These are phyloP conservation scores for Lasiodiplodia sp. DNA, from an alignment of 2,329 filamentous ascomycete genomes.

Conservation along the genomic window DNA sequence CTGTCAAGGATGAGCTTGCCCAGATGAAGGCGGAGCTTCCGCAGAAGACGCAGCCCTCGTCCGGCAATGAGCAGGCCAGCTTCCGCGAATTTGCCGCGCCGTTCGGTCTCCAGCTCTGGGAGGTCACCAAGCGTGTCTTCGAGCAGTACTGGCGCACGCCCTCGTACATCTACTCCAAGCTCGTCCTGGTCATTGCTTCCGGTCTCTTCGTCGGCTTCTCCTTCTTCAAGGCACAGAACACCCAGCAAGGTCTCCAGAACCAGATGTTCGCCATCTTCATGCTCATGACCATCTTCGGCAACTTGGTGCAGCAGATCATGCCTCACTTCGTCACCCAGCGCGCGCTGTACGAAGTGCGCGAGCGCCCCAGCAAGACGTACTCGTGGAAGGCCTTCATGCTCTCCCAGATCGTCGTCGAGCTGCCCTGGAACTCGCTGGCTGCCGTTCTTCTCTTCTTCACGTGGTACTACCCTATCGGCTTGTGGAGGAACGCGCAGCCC, in stretches of 20 bases:
- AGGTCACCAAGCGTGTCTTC: constrained; percentile 78
- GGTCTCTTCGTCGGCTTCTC: constrained; percentile 80
- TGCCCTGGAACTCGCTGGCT: constrained; percentile 79
- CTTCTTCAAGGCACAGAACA: constrained; percentile 74
- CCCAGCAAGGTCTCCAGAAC: constrained; percentile 78
- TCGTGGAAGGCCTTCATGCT: constrained; percentile 83
- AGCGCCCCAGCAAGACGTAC: constrained; percentile 81
- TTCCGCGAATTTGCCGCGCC: constrained; percentile 84
- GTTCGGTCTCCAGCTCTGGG: constrained; percentile 70
- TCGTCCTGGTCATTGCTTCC: constrained; percentile 68
- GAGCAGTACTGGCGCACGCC: constrained; percentile 93
- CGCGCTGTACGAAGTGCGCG: constrained; percentile 81
- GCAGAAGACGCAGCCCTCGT: constrained; percentile 45
- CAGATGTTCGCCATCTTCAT: constrained; percentile 84
- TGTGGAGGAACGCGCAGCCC: constrained; percentile 70
- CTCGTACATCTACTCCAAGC: constrained; percentile 87
- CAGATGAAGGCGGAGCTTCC: constrained; percentile 52
- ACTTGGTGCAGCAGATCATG: constrained; percentile 78
- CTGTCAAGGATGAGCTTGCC: constrained; percentile 55
- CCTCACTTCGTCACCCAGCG: constrained; percentile 81
- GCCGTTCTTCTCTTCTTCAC: constrained; percentile 73
- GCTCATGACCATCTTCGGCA: constrained; percentile 75
- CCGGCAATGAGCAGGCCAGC: constrained; percentile 57
- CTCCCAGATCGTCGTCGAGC: constrained; percentile 78
- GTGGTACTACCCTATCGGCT: constrained; percentile 83